A percentile compares a stretch with the other conserved stretches of the same genome.
Evolutionary conservation across 1,284 basidiomycete genomes (phyloP).

Genomic region (Ustilago cynodontis): DNA sequence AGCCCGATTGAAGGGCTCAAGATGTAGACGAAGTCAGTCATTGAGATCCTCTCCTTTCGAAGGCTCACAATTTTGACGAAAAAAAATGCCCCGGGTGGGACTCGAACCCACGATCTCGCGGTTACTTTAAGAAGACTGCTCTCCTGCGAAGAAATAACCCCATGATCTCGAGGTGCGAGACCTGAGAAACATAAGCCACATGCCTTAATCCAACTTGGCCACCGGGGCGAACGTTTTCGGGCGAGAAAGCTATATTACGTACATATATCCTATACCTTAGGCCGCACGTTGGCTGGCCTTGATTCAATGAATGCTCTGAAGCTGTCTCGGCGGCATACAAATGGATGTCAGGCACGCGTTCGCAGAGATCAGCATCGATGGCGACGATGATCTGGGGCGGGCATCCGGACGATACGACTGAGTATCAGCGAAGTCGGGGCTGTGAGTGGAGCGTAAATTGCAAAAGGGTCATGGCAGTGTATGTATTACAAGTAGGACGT

Average conservation of each 20-base stretch:
- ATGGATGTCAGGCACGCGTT: not conserved
- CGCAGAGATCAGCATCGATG: not conserved
- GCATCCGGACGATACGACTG: not conserved
- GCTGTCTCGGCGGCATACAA: no score
- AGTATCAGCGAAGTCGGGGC: not conserved
- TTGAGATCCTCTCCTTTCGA: not conserved
- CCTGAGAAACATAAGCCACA: slow-evolving; percentile 54
- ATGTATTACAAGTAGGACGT: slow-evolving; percentile 4
- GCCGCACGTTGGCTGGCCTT: no score
- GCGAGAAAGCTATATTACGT: slow-evolving; percentile 24
- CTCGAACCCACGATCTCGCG: slow-evolving; percentile 59
- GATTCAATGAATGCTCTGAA: no score
- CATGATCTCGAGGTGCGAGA: slow-evolving; percentile 29
- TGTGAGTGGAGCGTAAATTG: slow-evolving; percentile 11
- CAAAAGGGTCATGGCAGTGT: slow-evolving; percentile 1
- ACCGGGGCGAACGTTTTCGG: slow-evolving; percentile 50
- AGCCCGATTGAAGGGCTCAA: not conserved
- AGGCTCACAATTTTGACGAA: slow-evolving; percentile 6
- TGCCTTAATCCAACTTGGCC: slow-evolving; percentile 59
- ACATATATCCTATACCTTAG: not conserved
- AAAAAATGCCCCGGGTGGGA: slow-evolving; percentile 47
- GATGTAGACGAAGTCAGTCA: no score
- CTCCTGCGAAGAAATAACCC: slow-evolving; percentile 35
- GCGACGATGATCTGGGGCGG: not conserved
- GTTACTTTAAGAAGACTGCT: slow-evolving; percentile 27